Base-by-base conservation (phyloP, 75 land plant genomes). In the Ceratopteris richardii region DNA sequence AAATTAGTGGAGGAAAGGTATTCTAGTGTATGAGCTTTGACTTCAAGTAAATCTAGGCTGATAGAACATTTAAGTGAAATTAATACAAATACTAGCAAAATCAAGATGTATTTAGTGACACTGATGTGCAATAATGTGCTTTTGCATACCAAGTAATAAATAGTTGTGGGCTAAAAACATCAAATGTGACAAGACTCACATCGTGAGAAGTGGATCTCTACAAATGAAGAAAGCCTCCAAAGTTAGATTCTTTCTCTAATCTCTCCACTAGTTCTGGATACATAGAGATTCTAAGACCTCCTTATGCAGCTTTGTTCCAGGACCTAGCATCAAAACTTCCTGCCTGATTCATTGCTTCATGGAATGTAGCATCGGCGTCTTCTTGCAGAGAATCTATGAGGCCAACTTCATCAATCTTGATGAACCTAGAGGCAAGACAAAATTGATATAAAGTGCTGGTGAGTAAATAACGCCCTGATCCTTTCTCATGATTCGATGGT, bases 291-390 rank as follows among this genome's bases (percentile, higher is more conserved):
- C 77, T 44, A 48, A 63, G 51, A 12, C 23, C 60, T n/a, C 24
- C 22, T 63, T 74, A 74, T 4, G 63, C 44, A 9, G 22, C 37
- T 44, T 42, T 70, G 20, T 55, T 23, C 77, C 77, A 74, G 10
- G 54, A 36, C 14, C 58, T 60, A 1, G 27, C 59, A 12, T 67
- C 77, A 28, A 74, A 65, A 19, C 19, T 29, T 19, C 24, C 11
- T 12, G 74, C 77, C 29, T 74, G 75, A n/a, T 23, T 29, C 55
- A 74, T 0, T n/a, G 77, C 75, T 23, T 54, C 67, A 22, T 62
- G 61, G 1, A 69, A 20, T 0, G 77, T 70, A 0, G 65, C 47
- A n/a, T 3, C 54, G 0, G 66, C 21, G 47, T 36, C 65, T 19
- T 63, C 51, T 3, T n/a, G 21, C 37, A 33, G 9, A 33, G 37